Evolutionary conservation across 129 eudicot species (phyloP).

Genomic region (Pittosporum tobira): DNA sequence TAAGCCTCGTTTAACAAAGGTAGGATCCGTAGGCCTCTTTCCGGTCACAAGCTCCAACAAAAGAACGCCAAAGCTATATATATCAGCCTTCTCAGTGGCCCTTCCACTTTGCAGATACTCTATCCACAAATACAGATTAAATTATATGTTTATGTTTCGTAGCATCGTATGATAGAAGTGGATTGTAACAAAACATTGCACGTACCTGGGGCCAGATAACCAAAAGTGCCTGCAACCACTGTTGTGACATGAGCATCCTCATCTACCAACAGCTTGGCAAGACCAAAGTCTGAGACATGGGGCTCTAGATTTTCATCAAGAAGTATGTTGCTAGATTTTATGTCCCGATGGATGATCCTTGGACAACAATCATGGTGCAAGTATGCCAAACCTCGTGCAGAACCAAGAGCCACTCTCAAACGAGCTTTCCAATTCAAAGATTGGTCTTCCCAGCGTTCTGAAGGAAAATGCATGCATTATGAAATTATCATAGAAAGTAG

Average conservation of each 20-base stretch:
- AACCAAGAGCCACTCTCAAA: constrained; percentile 72
- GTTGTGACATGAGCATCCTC: constrained; percentile 97
- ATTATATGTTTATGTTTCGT: too few species aligned
- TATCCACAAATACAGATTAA: constrained; percentile 17
- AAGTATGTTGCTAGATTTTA: constrained; percentile 89
- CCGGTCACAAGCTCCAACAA: constrained; percentile 87
- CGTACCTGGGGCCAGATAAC: constrained; percentile 92
- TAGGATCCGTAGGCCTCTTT: constrained; percentile 90
- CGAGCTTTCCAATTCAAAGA: constrained; percentile 67
- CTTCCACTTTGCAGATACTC: constrained; percentile 96
- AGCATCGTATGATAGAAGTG: neutral
- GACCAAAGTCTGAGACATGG: constrained; percentile 93
- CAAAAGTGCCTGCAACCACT: constrained; percentile 98
- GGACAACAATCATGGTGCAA: constrained; percentile 95
- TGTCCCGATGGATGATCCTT: constrained; percentile 76
- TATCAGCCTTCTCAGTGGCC: constrained; percentile 94
- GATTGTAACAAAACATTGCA: neutral
- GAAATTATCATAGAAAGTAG: neutral
- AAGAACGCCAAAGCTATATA: constrained; percentile 96
- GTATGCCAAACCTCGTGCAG: constrained; percentile 91
- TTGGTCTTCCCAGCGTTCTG: constrained; percentile 41
- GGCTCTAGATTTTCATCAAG: constrained; percentile 91
- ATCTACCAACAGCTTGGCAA: constrained; percentile 89
- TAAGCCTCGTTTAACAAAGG: constrained; percentile 70
- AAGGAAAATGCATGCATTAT: neutral